Percentiles rank a stretch among this genome's conserved stretches.
These are phyloP conservation scores for Kodamaea sp. DNA, from an alignment of 1,139 yeast genomes.

Conservation along the genomic window DNA sequence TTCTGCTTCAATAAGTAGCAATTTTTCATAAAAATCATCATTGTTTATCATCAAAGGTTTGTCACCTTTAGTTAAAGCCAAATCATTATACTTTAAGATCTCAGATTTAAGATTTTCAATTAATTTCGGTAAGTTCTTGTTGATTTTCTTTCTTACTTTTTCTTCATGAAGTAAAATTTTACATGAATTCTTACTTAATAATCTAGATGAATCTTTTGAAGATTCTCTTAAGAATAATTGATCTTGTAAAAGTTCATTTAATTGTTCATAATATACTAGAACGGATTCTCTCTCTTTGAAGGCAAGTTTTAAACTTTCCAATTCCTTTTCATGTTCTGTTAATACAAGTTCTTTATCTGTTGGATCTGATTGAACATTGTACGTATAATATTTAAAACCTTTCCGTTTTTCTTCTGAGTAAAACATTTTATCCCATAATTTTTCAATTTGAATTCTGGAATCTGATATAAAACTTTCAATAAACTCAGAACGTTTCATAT, in stretches of 20 bases:
- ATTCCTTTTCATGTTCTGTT: constrained; percentile 61
- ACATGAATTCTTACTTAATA: constrained; percentile 74
- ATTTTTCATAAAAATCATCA: constrained; percentile 42
- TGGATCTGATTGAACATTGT: constrained; percentile 36
- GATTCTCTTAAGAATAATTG: constrained; percentile 63
- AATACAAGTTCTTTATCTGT: constrained; percentile 53
- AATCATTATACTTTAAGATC: constrained; percentile 45
- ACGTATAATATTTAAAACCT: constrained; percentile 33
- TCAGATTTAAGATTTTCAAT: constrained; percentile 49
- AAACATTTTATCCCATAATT: constrained; percentile 60
- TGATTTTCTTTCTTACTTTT: constrained; percentile 61
- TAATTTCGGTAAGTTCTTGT: constrained; percentile 63
- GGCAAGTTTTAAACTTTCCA: constrained; percentile 48
- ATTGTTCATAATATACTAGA: constrained; percentile 50
- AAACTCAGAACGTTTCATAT: constrained; percentile 55
- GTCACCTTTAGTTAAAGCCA: constrained; percentile 25
- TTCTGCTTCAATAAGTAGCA: constrained; percentile 43
- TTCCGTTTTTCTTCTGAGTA: constrained; percentile 46
- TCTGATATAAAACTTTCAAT: constrained; percentile 67
- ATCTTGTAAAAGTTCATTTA: constrained; percentile 56
- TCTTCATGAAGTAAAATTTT: constrained; percentile 79
- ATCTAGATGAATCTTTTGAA: constrained; percentile 75
- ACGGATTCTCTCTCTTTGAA: constrained; percentile 53
- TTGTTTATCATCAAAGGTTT: constrained; percentile 45
- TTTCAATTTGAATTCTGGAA: constrained; percentile 54